Percentiles rank a stretch among this genome's conserved stretches.
Evolutionary conservation across 371 early-diverging fungal species (phyloP).

Genomic region (Mortierella sp.): DNA sequence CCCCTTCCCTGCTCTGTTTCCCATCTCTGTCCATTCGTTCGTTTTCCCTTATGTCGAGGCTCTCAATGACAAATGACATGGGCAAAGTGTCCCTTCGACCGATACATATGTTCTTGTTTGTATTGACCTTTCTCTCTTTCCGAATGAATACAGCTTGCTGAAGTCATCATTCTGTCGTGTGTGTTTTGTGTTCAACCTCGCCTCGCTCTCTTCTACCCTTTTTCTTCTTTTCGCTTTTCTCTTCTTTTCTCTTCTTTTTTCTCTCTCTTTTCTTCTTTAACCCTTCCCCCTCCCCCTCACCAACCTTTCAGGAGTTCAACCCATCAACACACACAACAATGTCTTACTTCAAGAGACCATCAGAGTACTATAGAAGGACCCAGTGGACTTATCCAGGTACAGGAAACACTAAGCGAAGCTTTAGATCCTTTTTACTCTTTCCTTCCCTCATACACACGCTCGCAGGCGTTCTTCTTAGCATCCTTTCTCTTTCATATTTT

Average conservation of each 20-base stretch:
- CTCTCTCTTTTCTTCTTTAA: not conserved
- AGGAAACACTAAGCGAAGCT: not conserved
- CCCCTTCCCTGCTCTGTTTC: conserved; percentile 12
- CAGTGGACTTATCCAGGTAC: conserved; percentile 59
- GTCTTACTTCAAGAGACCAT: conserved; percentile 51
- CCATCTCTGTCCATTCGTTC: not conserved
- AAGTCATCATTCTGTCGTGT: conserved; percentile 13
- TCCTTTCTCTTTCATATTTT: not conserved
- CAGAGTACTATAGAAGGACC: conserved; percentile 47
- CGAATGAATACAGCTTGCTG: not conserved
- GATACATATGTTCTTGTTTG: not conserved
- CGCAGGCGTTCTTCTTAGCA: not conserved
- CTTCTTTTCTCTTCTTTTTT: conserved; percentile 7
- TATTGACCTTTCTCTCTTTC: not conserved
- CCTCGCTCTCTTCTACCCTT: not conserved
- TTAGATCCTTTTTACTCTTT: not conserved
- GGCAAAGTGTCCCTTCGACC: not conserved
- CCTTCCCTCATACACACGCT: not conserved
- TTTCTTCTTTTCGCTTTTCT: conserved; percentile 10
- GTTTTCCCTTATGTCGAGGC: not conserved
- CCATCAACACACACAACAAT: conserved; percentile 8
- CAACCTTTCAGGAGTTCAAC: conserved; percentile 6
- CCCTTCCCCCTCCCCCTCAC: not conserved
- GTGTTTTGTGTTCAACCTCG: not conserved
- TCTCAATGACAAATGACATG: conserved; percentile 13